Base-by-base conservation (phyloP, 2,329 filamentous ascomycete genomes). In the Colletotrichum karsti region DNA sequence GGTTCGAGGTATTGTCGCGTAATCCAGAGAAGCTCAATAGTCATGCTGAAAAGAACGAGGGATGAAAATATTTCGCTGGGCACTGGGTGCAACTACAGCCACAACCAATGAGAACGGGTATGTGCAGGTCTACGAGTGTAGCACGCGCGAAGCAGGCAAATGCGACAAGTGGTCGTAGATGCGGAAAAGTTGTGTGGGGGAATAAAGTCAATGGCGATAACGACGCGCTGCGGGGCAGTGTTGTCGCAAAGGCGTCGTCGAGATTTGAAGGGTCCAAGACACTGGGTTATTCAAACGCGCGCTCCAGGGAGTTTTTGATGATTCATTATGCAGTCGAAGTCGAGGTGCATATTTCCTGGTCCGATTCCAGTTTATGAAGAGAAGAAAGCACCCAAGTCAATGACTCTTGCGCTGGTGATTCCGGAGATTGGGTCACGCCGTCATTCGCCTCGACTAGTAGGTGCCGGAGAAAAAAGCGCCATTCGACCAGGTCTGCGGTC, bases 1-100 rank as follows among this genome's bases (percentile, higher is more conserved):
- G 65, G 53, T 55, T 67, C 65, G 53, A 64, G 60, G 42, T 67
- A 67, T 65, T 50, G 65, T 64, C 61, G 65, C 28, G 46, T 20
- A 39, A 35, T 65, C 53, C 53, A 54, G 50, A 55, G 51, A 41
- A 48, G 65, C 60, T 46, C 61, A 30, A 28, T 41, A 64, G 24
- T 54, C 65, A 67, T 67, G 41, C 22, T 67, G 65, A 22, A 18
- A n/a, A 39, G 50, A 20, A 37, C n/a, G 5, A 58, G 24, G 22
- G 10, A 15, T 37, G 33, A 15, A 44, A 24, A 42, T 42, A 6
- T 37, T 37, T 53, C 30, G 33, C 50, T 24, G 50, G 18, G 30
- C 9, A n/a, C 39, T 37, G 30, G 30, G 22, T 10, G 30, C 39
- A 1, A 20, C 50, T 20, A 53, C 39, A 1, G 30, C 50, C 30